These are phyloP conservation scores for Verticillium dahliae DNA, from an alignment of 2,329 filamentous ascomycete species.

Conservation along the genomic window DNA sequence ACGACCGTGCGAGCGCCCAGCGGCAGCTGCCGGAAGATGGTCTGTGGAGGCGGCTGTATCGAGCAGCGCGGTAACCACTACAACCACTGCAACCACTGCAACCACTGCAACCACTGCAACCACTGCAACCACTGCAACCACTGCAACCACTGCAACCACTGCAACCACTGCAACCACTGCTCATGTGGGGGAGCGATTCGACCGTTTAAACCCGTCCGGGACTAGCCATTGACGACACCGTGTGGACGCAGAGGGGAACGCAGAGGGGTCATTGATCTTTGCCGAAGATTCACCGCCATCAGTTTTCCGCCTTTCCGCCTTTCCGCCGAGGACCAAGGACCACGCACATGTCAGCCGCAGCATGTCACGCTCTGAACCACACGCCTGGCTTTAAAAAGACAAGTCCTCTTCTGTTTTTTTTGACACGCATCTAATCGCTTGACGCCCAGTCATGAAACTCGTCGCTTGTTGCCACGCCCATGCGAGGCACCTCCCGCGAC, in stretches of 20 bases:
- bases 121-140: too few species aligned
- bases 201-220: background rate
- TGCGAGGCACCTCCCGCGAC: background rate
- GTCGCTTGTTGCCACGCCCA: background rate
- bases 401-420: background rate
- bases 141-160: too few species aligned
- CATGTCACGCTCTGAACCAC: background rate
- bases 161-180: too few species aligned
- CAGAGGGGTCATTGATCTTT: background rate
- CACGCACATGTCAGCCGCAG: background rate
- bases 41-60: conserved; percentile 5
- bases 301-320: background rate
- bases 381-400: background rate
- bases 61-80: background rate
- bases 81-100: too few species aligned
- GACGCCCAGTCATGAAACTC: background rate
- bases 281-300: background rate
- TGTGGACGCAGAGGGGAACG: background rate
- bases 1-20: background rate
- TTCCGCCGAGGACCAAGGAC: too few species aligned
- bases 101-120: too few species aligned
- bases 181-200: background rate
- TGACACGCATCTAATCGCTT: background rate
- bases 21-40: conserved; percentile 1
- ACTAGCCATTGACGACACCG: background rate